phyloP scores from a whole-genome alignment of 352 stramenopile genomes.

The Globisporangium perplexum region DNA sequence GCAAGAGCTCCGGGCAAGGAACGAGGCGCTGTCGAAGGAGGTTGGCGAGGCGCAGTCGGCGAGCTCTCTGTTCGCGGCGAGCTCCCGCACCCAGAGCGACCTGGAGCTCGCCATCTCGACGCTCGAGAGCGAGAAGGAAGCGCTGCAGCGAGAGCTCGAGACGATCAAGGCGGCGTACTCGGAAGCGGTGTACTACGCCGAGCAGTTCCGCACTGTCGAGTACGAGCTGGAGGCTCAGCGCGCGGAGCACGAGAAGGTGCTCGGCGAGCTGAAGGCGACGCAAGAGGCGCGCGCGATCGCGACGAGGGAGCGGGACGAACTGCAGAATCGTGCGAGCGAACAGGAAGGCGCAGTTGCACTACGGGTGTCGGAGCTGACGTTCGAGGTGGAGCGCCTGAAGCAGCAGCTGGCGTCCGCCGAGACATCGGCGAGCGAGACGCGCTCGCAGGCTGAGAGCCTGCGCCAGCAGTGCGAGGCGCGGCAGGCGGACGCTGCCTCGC shows the following conservation, averaged over 20 bases:
- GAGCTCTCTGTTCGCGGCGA: constrained; percentile 15
- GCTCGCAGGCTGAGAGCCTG: background rate
- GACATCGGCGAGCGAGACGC: background rate
- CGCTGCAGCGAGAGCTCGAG: constrained; percentile 33
- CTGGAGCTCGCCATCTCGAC: constrained; percentile 10
- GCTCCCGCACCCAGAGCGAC: constrained; percentile 8
- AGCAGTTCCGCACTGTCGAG: constrained; percentile 19
- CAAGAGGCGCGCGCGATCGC: constrained; percentile 1
- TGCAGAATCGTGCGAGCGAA: background rate
- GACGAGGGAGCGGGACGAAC: background rate
- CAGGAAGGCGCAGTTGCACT: constrained; percentile 4
- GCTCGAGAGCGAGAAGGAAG: constrained; percentile 10
- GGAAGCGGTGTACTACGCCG: constrained; percentile 30
- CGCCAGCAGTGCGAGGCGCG: constrained; percentile 11
- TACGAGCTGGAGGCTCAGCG: constrained; percentile 19
- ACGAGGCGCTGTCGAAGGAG: constrained; percentile 23
- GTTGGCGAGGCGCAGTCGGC: constrained; percentile 23
- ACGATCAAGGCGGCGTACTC: constrained; percentile 22
- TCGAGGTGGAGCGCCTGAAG: constrained; percentile 6
- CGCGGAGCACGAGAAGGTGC: constrained; percentile 8
- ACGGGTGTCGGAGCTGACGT: constrained; percentile 2
- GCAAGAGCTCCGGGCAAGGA: constrained; percentile 23
- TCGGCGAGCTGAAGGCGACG: constrained; percentile 1
- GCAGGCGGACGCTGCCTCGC: constrained; percentile 17
- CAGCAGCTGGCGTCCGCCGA: constrained; percentile 6